Evolutionary conservation across 305 asterid genomes (phyloP).

Genomic region (Fraxinus latifolia): DNA sequence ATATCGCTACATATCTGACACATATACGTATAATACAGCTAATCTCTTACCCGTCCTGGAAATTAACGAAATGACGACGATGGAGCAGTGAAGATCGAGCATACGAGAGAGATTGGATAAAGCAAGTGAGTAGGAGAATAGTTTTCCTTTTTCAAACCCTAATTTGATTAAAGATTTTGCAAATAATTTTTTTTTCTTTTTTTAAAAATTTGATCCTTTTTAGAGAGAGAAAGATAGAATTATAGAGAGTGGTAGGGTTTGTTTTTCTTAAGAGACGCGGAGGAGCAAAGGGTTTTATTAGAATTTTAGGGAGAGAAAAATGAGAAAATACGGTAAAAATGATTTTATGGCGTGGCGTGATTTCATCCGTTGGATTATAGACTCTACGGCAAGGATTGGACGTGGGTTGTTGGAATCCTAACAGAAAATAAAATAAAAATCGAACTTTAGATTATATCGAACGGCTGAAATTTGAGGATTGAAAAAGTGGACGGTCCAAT

Average conservation of each 20-base stretch:
- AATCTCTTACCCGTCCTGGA: constrained; percentile 45
- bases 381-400: constrained; percentile 32
- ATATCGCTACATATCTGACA: constrained; percentile 25
- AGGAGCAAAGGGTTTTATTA: constrained; percentile 27
- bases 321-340: constrained; percentile 11
- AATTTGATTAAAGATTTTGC: constrained; percentile 39
- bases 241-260: constrained; percentile 41
- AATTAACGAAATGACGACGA: constrained; percentile 36
- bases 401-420: constrained; percentile 17
- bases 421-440: constrained; percentile 2
- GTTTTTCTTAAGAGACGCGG: constrained; percentile 25
- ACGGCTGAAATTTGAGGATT: constrained; percentile 5
- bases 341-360: constrained; percentile 25
- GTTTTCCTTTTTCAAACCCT: constrained; percentile 78
- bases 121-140: constrained; percentile 19
- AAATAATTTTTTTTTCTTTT: constrained; percentile 23
- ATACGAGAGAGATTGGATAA: constrained; percentile 24
- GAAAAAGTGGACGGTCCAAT: constrained; percentile 1
- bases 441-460: constrained; percentile 5
- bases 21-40: constrained; percentile 8
- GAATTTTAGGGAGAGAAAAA: constrained; percentile 22
- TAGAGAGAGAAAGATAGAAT: constrained; percentile 2
- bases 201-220: constrained; percentile 10
- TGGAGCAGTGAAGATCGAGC: constrained; percentile 51
- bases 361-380: not conserved